Evolutionary conservation across 345 rosid species (phyloP).

Genomic region (Salix viminalis): DNA sequence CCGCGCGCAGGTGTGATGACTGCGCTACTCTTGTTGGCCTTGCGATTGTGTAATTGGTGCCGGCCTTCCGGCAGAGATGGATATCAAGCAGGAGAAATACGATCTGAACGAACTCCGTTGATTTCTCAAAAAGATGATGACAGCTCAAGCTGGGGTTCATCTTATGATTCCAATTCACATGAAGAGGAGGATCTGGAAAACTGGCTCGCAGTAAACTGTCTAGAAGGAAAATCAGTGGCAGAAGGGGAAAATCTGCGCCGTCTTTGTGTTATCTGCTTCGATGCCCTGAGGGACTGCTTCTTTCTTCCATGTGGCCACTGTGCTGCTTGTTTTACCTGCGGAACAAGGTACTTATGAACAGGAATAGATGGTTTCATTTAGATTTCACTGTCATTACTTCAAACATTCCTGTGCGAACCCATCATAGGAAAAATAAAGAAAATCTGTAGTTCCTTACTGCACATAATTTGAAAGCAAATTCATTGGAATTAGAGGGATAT

Average conservation of each 20-base stretch:
- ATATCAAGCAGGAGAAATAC: constrained; percentile 11
- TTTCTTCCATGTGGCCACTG: constrained; percentile 74
- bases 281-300: constrained; percentile 52
- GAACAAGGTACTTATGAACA: constrained; percentile 39
- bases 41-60: constrained; percentile 24
- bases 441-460: background rate
- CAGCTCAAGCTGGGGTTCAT: constrained; percentile 44
- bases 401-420: background rate
- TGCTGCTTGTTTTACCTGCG: constrained; percentile 55
- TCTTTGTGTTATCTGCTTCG: constrained; percentile 44
- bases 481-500: background rate
- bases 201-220: constrained; percentile 14
- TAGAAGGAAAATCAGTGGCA: constrained; percentile 17
- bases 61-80: constrained; percentile 10
- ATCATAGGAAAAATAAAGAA: background rate
- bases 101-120: constrained; percentile 37
- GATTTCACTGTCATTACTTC: background rate
- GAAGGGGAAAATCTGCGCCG: constrained; percentile 36
- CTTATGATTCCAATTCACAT: constrained; percentile 46
- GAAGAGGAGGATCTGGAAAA: constrained; percentile 44
- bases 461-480: background rate
- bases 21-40: constrained; percentile 30
- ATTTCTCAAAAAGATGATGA: constrained; percentile 47
- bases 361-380: background rate
- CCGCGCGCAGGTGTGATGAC: constrained; percentile 39